phyloP scores from a whole-genome alignment of 2,329 filamentous ascomycete genomes.

The Pezicula radicicola region DNA sequence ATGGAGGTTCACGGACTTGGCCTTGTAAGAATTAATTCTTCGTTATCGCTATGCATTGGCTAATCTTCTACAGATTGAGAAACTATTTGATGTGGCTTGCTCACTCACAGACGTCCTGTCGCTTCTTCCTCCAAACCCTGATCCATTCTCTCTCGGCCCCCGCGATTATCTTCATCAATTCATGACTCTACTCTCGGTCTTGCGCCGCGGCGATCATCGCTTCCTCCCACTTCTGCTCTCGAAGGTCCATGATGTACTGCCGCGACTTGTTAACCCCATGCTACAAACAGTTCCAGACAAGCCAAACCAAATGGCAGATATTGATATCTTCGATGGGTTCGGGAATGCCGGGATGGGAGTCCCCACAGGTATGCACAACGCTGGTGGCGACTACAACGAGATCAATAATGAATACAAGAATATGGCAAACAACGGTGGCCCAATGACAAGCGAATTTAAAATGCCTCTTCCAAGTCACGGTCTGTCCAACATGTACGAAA shows the following conservation, averaged over 20 bases:
- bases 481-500: conserved; percentile 1
- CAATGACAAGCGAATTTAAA: conserved; percentile 3
- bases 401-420: conserved; percentile 27
- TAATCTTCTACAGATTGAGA: conserved; percentile 57
- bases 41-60: background rate
- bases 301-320: conserved; percentile 31
- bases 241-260: conserved; percentile 72
- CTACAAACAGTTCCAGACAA: conserved; percentile 57
- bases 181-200: conserved; percentile 61
- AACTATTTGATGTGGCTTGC: conserved; percentile 73
- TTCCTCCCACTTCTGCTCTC: conserved; percentile 74
- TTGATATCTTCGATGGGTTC: conserved; percentile 66
- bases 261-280: conserved; percentile 57
- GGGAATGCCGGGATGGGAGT: conserved; percentile 57
- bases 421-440: conserved; percentile 19
- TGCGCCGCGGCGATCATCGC: conserved; percentile 73
- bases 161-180: conserved; percentile 72
- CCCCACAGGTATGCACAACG: conserved; percentile 20
- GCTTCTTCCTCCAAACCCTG: conserved; percentile 55
- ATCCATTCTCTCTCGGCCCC: conserved; percentile 63
- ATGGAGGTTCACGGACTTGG: conserved; percentile 75
- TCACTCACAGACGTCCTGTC: conserved; percentile 72
- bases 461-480: conserved; percentile 1
- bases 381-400: conserved; percentile 19
- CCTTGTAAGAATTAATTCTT: conserved; percentile 50